Evolutionary conservation across 805 yeast genomes (phyloP), one percentile per base, ranked within the genome.

Genomic region (Blastobotrys americana): DNA sequence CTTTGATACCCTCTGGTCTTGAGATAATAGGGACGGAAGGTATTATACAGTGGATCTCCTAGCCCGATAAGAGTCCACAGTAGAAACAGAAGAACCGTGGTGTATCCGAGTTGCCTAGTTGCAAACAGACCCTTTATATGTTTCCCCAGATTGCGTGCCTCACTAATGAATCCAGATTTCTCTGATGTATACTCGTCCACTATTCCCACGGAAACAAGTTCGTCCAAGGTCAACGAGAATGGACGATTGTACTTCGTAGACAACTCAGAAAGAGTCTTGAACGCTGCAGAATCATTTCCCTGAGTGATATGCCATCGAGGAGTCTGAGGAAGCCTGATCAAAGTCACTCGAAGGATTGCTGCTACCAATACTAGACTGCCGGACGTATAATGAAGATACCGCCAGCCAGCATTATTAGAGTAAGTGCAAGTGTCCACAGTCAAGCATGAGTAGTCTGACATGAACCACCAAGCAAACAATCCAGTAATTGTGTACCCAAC

Each of bases 51-150:
- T 3, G 80, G 77, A 58, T 76, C 76, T 16, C 80, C 73, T 34
- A 76, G 64, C 39, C 83, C 82, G 49, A 78, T 70, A 37, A 76
- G 59, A 5, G 73, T 68, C 84, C 84, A 79, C 0, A 79, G 68
- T 18, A 73, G 47, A 19, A 67, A 53, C 18, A 76, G 59, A 22
- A 80, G 66, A 15, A 64, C 39, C 35, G 80, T 67, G 3, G 72
- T 65, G 48, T 64, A 53, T 3, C 71, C 71, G 18, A 75, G 64
- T 35, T 62, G 64, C 42, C 59, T 64, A n/a, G 72, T 67, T 3
- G 70, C 67, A 57, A 76, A 79, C 43, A 79, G 66, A 38, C 69
- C 61, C 10, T 39, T 59, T 19, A 74, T 42, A 16, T 52, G 31
- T 13, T 25, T 25, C 13, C 31, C 10, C 10, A 25, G 13, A 13